Percentiles rank a stretch among this genome's conserved stretches.
These are phyloP conservation scores for Malus asiatica DNA, from an alignment of 306 rosid genomes.

Conservation along the genomic window DNA sequence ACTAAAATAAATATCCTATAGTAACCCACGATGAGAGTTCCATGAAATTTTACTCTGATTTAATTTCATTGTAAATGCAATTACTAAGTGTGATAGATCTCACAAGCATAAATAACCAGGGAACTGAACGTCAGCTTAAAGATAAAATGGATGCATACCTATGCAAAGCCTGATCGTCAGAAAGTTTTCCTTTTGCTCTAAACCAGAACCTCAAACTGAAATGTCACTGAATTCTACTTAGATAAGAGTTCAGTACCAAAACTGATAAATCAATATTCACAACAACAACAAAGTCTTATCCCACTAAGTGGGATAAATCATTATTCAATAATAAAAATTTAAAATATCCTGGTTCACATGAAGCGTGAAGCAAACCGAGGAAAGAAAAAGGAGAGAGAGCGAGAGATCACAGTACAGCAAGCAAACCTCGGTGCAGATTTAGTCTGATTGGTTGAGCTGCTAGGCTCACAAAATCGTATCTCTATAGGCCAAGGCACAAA, in stretches of 20 bases:
- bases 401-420: slow-evolving; percentile 9
- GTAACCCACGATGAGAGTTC: neutral
- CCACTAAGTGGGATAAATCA: too few species aligned
- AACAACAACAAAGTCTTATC: too few species aligned
- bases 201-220: slow-evolving; percentile 89
- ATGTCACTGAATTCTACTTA: slow-evolving; percentile 16
- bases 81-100: neutral
- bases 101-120: slow-evolving; percentile 2
- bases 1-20: neutral
- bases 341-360: neutral
- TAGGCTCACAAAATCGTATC: slow-evolving; percentile 92
- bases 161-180: slow-evolving; percentile 96
- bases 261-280: neutral
- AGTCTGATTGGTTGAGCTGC: slow-evolving; percentile 61
- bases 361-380: slow-evolving; percentile 1
- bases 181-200: slow-evolving; percentile 79
- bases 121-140: slow-evolving; percentile 5
- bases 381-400: neutral
- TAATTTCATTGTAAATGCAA: neutral
- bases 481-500: slow-evolving; percentile 94
- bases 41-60: neutral
- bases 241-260: neutral
- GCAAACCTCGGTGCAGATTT: slow-evolving; percentile 84
- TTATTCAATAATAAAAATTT: neutral
- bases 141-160: slow-evolving; percentile 39